Evolutionary conservation across 2,329 filamentous ascomycete species (phyloP).

Genomic region (Fusarium bactridioides): DNA sequence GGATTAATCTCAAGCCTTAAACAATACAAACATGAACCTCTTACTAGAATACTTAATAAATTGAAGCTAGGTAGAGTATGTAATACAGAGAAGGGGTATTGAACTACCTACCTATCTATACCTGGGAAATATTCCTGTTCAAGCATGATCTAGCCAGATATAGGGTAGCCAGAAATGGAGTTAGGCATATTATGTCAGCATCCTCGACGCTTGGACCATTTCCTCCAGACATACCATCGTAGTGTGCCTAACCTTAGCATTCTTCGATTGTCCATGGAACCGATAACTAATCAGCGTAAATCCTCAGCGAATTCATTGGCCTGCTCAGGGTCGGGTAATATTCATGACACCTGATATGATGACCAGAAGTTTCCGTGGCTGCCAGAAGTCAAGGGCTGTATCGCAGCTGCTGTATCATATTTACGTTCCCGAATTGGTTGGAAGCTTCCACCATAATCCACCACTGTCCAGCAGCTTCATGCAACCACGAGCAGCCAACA

Average conservation of each 20-base stretch:
- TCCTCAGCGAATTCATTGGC: too few species aligned
- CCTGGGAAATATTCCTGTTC: not conserved
- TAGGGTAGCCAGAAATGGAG: not conserved
- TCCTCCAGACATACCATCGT: not conserved
- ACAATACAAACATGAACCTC: too few species aligned
- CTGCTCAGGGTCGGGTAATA: not conserved
- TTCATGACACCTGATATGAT: not conserved
- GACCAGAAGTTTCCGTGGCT: not conserved
- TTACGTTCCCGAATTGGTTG: not conserved
- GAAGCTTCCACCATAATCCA: constrained; percentile 37
- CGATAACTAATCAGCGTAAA: not conserved
- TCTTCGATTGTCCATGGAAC: not conserved
- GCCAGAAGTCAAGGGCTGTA: not conserved
- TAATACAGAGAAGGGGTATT: not conserved
- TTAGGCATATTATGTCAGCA: not conserved
- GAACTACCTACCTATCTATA: not conserved
- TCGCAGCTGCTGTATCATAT: not conserved
- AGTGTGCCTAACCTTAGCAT: not conserved
- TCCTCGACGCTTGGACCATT: not conserved
- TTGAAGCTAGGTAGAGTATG: not conserved
- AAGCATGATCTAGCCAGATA: not conserved
- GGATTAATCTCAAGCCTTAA: not conserved
- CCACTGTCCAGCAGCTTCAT: constrained; percentile 28
- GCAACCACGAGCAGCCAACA: constrained; percentile 15
- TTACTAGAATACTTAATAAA: not conserved